Evolutionary conservation across 768 basidiomycete species (phyloP).

Genomic region (Leccinum subgranulosum): DNA sequence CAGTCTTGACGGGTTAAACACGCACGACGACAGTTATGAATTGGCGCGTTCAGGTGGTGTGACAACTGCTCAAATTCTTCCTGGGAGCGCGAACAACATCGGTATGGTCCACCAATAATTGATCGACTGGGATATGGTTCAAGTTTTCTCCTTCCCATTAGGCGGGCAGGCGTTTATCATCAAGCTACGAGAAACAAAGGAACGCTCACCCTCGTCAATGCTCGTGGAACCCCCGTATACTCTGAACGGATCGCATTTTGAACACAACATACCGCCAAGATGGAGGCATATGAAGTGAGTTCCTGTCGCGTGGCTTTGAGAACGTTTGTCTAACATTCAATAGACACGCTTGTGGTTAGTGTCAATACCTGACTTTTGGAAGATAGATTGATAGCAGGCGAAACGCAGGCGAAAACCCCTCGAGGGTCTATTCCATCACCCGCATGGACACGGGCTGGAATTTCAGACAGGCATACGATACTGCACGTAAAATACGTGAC

Average conservation of each 20-base stretch:
- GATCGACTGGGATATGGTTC: neutral
- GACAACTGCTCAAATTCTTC: constrained; percentile 45
- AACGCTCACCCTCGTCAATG: constrained; percentile 45
- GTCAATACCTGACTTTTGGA: neutral
- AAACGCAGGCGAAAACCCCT: constrained; percentile 32
- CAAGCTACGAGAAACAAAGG: constrained; percentile 47
- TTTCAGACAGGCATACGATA: constrained; percentile 74
- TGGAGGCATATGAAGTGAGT: constrained; percentile 31
- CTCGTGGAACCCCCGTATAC: constrained; percentile 49
- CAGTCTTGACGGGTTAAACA: constrained; percentile 44
- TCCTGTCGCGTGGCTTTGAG: neutral
- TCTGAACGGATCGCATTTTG: constrained; percentile 27
- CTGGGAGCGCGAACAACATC: constrained; percentile 39
- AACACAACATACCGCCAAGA: constrained; percentile 18
- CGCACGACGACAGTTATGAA: constrained; percentile 40
- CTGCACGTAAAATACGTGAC: constrained; percentile 64
- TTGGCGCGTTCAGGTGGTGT: constrained; percentile 44
- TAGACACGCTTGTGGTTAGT: constrained; percentile 43
- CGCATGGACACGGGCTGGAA: constrained; percentile 82
- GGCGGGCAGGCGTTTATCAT: constrained; percentile 52
- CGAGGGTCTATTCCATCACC: constrained; percentile 40
- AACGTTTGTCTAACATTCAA: neutral
- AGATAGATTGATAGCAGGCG: neutral
- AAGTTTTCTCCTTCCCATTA: constrained; percentile 1
- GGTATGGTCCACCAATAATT: constrained; percentile 1